These are phyloP conservation scores for Kwoniella pini DNA, from an alignment of 768 basidiomycete genomes.

Conservation along the genomic window DNA sequence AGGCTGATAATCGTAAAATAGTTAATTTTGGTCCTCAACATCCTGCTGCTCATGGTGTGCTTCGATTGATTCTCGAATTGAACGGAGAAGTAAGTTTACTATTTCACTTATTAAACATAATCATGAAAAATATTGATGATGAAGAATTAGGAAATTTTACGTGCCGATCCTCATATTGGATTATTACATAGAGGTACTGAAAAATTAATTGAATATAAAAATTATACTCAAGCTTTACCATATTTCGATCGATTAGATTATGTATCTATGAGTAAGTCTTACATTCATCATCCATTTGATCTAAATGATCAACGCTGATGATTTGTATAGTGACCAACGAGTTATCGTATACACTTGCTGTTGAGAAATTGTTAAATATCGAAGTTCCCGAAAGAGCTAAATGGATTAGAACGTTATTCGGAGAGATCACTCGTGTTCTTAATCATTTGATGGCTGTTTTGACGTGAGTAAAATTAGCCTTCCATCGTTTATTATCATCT, in stretches of 20 bases:
- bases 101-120: too few relatives aligned
- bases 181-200: slow-evolving; percentile 96
- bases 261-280: slow-evolving; percentile 95
- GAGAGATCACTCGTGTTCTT: slow-evolving; percentile 91
- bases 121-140: neutral
- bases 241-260: slow-evolving; percentile 99
- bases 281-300: neutral
- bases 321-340: slow-evolving; percentile 87
- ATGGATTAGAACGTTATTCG: slow-evolving; percentile 96
- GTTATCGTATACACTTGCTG: slow-evolving; percentile 92
- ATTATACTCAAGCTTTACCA: slow-evolving; percentile 92
- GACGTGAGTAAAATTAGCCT: slow-evolving; percentile 59
- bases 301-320: too few relatives aligned
- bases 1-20: slow-evolving; percentile 47
- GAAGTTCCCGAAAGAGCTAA: slow-evolving; percentile 95
- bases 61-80: slow-evolving; percentile 93
- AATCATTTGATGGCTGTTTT: slow-evolving; percentile 98
- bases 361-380: slow-evolving; percentile 96
- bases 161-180: slow-evolving; percentile 71
- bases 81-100: slow-evolving; percentile 73
- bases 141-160: slow-evolving; percentile 49
- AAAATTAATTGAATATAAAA: slow-evolving; percentile 99
- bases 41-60: slow-evolving; percentile 97
- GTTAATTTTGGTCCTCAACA: slow-evolving; percentile 99
- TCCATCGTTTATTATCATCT: neutral